A percentile compares a stretch with the other conserved stretches of the same genome.
These are phyloP conservation scores for Coemansia sp. DNA, from an alignment of 192 early-diverging fungal genomes.

Conservation along the genomic window DNA sequence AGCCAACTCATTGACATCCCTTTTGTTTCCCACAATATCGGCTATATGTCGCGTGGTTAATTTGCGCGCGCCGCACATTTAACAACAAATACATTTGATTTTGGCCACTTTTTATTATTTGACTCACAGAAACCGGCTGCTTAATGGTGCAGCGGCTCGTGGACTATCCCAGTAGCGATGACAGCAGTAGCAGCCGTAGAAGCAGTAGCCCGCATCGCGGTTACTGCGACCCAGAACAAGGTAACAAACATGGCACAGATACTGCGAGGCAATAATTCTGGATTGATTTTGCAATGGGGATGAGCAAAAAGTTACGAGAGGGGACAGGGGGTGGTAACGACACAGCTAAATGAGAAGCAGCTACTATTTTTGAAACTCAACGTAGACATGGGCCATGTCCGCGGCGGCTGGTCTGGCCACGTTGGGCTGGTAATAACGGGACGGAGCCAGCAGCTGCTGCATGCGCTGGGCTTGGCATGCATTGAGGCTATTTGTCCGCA, in stretches of 20 bases:
- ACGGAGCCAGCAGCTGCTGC: slow-evolving; percentile 22
- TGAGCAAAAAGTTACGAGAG: background rate
- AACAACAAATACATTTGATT: no score
- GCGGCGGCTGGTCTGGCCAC: slow-evolving; percentile 48
- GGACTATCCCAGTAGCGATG: slow-evolving; percentile 45
- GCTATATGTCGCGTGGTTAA: no score
- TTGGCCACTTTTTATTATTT: no score
- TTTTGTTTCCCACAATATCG: no score
- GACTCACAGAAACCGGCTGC: no score
- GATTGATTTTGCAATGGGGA: no score
- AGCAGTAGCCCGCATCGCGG: slow-evolving; percentile 12
- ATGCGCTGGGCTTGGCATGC: slow-evolving; percentile 19
- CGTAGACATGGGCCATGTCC: slow-evolving; percentile 37
- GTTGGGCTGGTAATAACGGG: slow-evolving; percentile 24
- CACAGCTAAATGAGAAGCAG: background rate
- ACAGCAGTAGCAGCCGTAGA: slow-evolving; percentile 27
- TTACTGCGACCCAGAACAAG: slow-evolving; percentile 16
- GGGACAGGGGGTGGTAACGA: slow-evolving; percentile 7
- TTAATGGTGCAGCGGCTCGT: slow-evolving; percentile 31
- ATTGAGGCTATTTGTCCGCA: slow-evolving; percentile 2
- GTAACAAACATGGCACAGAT: slow-evolving; percentile 15
- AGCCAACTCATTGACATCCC: no score
- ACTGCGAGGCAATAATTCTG: slow-evolving; percentile 1
- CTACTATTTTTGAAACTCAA: no score
- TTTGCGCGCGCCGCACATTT: no score